Evolutionary conservation across 2,329 filamentous ascomycete species (phyloP).

Genomic region (Dactylellina haptotyla): DNA sequence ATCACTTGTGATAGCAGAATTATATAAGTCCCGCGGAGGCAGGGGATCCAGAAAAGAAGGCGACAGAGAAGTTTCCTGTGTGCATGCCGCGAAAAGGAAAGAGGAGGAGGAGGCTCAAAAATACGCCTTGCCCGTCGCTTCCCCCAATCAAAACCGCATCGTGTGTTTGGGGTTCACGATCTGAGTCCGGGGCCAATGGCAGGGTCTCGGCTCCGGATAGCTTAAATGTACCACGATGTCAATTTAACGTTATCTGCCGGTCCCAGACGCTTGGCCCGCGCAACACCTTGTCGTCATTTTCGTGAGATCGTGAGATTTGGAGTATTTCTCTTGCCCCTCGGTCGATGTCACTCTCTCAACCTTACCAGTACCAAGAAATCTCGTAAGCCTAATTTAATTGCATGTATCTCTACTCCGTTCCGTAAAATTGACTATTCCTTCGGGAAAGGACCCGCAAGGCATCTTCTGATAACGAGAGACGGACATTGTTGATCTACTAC

Average conservation of each 20-base stretch:
- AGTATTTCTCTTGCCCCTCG: neutral
- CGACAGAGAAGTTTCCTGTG: neutral
- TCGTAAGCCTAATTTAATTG: too few species aligned
- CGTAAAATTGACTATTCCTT: too few species aligned
- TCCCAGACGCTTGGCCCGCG: neutral
- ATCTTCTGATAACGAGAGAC: neutral
- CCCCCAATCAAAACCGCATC: neutral
- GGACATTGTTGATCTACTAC: neutral
- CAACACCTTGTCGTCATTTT: slow-evolving; percentile 8
- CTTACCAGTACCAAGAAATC: too few species aligned
- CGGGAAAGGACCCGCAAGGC: neutral
- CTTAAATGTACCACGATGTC: slow-evolving; percentile 51
- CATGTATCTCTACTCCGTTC: too few species aligned
- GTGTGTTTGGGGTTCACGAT: slow-evolving; percentile 29
- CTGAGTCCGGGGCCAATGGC: slow-evolving; percentile 6
- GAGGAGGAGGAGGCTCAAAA: neutral
- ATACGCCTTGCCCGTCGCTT: slow-evolving; percentile 4
- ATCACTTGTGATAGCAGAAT: neutral
- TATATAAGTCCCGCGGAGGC: neutral
- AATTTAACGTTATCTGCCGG: slow-evolving; percentile 51
- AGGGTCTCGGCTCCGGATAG: slow-evolving; percentile 26
- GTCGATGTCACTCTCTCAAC: too few species aligned
- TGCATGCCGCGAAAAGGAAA: neutral
- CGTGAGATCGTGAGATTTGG: neutral
- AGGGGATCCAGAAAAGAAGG: too few species aligned